Evolutionary conservation across 2,329 filamentous ascomycete species (phyloP), one percentile per base, ranked within the genome.

Genomic region (Pestalotiopsis sp.): DNA sequence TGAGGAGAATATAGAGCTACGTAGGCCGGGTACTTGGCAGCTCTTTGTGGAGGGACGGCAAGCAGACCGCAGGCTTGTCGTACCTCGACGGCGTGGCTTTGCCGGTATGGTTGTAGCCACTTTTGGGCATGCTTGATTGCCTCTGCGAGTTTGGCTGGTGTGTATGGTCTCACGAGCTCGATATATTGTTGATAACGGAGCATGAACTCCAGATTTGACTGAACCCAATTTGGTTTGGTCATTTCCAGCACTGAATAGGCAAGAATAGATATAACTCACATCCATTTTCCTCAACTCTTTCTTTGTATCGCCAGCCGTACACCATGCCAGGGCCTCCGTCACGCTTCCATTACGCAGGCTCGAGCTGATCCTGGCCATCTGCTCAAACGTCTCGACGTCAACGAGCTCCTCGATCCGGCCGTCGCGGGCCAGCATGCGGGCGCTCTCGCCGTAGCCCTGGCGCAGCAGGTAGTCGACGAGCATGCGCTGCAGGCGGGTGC

Each of bases 141-240:
- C 70, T 98, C 94, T 61, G 89, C 80, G 58, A 92, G 84, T 75
- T 91, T 94, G 6, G 81, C 77, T 26, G 86, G 59, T 13, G 65
- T 69, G 35, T 66, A 64, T 17, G 69, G 83, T 4, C 95, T 86
- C 68, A 97, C 89, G 69, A 98, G 85, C 80, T 98, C 96, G 73
- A 98, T 94, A 78, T 94, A 98, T 78, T 98, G 94, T 79, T 99
- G 96, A 74, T 97, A 86, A 13, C 96, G 91, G 57, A 99, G 87
- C 84, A 97, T 93, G 76, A 97, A 97, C 79, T 99, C 96, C 17
- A 99, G 86, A 72, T 92, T 92, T 75, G 91, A 94, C 86, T 94
- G 73, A 1, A 11, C 4, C 13, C 10, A 22, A 1, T 48, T 59
- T n/a, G 38, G 67, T 73, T 55, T 67, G 66, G 64, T 11, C 13